These are phyloP conservation scores for Wickerhamomyces sydowiorum DNA, from an alignment of 805 yeast genomes.

Conservation along the genomic window DNA sequence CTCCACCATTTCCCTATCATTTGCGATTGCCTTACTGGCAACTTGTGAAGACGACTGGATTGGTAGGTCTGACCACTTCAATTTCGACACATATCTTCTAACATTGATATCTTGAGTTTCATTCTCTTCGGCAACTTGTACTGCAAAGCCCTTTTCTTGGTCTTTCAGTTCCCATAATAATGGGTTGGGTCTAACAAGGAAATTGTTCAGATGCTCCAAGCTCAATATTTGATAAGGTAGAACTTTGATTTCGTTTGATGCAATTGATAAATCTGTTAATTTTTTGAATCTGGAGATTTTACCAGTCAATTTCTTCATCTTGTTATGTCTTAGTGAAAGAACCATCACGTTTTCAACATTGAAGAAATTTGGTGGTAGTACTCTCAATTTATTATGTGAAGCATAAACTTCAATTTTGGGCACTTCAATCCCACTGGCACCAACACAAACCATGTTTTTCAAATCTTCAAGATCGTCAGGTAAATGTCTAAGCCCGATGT, in stretches of 20 bases:
- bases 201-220: conserved; percentile 33
- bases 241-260: conserved; percentile 43
- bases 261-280: conserved; percentile 46
- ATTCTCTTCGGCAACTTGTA: conserved; percentile 16
- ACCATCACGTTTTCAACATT: conserved; percentile 45
- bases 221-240: conserved; percentile 50
- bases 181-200: conserved; percentile 56
- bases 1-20: conserved; percentile 15
- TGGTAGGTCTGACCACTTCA: conserved; percentile 19
- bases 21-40: conserved; percentile 2
- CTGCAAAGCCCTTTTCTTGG: conserved; percentile 13
- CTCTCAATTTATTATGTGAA: conserved; percentile 41
- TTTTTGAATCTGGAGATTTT: conserved; percentile 34
- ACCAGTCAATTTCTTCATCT: conserved; percentile 40
- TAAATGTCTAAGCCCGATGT: conserved; percentile 38
- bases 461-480: conserved; percentile 58
- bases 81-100: conserved; percentile 18
- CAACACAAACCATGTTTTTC: conserved; percentile 45
- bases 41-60: conserved; percentile 2
- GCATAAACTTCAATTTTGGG: conserved; percentile 43
- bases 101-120: conserved; percentile 10
- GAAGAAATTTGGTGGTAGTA: conserved; percentile 45
- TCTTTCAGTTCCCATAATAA: conserved; percentile 19
- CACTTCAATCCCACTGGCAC: conserved; percentile 25
- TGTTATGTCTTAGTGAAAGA: conserved; percentile 46